Base-by-base conservation (phyloP, 805 yeast genomes). In the Candida arabinofermentans region DNA sequence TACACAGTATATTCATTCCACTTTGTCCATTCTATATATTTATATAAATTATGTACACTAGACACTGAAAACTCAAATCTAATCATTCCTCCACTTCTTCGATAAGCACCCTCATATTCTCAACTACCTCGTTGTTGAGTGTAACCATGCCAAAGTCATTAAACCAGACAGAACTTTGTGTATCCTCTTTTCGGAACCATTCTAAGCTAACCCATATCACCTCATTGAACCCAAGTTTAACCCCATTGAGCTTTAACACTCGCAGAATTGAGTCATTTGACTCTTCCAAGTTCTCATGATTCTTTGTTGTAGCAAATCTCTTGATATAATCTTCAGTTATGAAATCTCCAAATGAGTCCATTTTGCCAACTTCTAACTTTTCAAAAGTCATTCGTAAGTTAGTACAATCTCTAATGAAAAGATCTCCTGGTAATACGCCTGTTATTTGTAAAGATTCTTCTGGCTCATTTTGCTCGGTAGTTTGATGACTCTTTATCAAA, bases 331-430 rank as follows among this genome's bases (percentile, higher is more conserved):
- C 59, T 8, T 47, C 40, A 2, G 64, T 58, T 8, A 74, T 57
- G 8, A 50, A 36, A 1, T 50, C 45, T 36, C 76, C 76, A 18
- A 43, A 43, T 0, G 59, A 37, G 47, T 79, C 83, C 13, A 76
- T 44, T 1, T 55, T 42, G 0, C 73, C 74, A 1, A 61, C 51
- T 7, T 42, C 44, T 17, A 79, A 44, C 18, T 63, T 59, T 56
- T 83, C 88, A 27, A 81, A 42, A 4, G 59, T 54, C 13, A 79
- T 31, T 33, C 79, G 61, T 4, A 74, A 47, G 2, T 80, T 71
- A 8, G 60, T 56, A 2, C 77, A 47, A 12, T 58, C 54, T 1
- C 68, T 69, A 27, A 75, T 47, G 66, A 69, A 72, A 26, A 67
- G 41, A 54, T 70, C 71, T 37, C 59, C 50, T 2, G 53, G 57